Base-by-base conservation (phyloP, 768 basidiomycete genomes). In the Suillus americanus region DNA sequence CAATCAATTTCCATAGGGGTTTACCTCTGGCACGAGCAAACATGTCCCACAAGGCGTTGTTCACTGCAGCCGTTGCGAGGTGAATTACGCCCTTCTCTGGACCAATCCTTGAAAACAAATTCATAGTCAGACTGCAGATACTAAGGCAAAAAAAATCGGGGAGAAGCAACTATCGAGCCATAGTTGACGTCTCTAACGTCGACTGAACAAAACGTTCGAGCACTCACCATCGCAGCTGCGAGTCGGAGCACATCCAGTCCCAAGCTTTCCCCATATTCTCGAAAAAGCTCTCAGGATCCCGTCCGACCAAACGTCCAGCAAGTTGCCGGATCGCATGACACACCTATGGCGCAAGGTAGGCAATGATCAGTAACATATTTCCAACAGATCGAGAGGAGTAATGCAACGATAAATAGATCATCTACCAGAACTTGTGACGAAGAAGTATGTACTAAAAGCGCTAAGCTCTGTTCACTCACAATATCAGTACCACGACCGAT, bases 61-160 rank as follows among this genome's bases (percentile, higher is more conserved):
- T 86, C 9, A 98, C 94, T 1, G 94, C 93, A 6, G 86, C 93
- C 0, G 91, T 85, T 3, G 95, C 94, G 60, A 97, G 88, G 73
- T 94, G 92, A 61, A 98, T 95, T 3, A 98, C 94, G 60, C 96
- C 96, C 76, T 97, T 97, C 74, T 97, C 95, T 0, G 95, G 95
- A 6, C 94, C 95, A 70, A 95, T 89, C 90, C 91, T 91, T 60
- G 62, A 65, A 51, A 38, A 18, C n/a, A 67, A 25, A 40, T 16
- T 5, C 12, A 28, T 23, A 25, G 40, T 16, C 51, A 43, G 30
- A 54, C 12, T 18, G 35, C 33, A 64, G 41, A 38, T 20, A 40
- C 25, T 1, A 54, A 38, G 16, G 25, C 23, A 20, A 40, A 20
- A 40, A 10, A 23, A n/a, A 14, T 50, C 13, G 10, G 43, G 25